Evolutionary conservation across 2,329 filamentous ascomycete species (phyloP).

Genomic region (Monilinia aucupariae): DNA sequence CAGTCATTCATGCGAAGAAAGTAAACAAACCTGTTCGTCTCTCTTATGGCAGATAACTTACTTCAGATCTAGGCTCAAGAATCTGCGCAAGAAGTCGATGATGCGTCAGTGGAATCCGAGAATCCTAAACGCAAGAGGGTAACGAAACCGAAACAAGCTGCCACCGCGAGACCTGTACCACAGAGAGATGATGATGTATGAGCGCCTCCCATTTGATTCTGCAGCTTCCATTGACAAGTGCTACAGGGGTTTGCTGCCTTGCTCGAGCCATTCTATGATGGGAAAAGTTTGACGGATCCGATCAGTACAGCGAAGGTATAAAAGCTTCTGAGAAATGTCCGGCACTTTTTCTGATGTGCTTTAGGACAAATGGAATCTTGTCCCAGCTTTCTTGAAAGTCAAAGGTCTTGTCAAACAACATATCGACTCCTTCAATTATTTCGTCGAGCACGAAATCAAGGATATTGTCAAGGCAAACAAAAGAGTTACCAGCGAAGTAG

Average conservation of each 20-base stretch:
- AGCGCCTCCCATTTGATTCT: too few species aligned
- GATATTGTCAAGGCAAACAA: constrained; percentile 92
- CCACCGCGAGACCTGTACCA: constrained; percentile 21
- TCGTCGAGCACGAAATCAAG: constrained; percentile 93
- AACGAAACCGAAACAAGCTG: constrained; percentile 19
- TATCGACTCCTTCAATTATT: constrained; percentile 93
- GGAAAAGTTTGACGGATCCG: constrained; percentile 61
- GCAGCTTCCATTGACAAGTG: not conserved
- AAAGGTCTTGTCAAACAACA: constrained; percentile 91
- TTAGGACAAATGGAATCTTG: constrained; percentile 91
- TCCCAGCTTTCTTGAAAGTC: constrained; percentile 96
- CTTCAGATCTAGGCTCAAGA: constrained; percentile 7
- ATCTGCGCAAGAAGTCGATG: constrained; percentile 1
- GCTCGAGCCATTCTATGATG: constrained; percentile 65
- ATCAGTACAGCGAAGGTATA: constrained; percentile 55
- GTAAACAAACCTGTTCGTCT: not conserved
- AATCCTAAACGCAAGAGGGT: constrained; percentile 28
- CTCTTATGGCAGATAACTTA: not conserved
- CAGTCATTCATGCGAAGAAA: not conserved
- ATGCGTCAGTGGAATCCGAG: constrained; percentile 19
- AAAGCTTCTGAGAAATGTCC: too few species aligned
- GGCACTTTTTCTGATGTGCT: constrained; percentile 39
- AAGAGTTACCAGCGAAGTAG: constrained; percentile 83
- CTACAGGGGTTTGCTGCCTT: constrained; percentile 53
- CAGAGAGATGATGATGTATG: constrained; percentile 30